phyloP scores from a whole-genome alignment of 768 basidiomycete genomes.

The Pisolithus microcarpus region DNA sequence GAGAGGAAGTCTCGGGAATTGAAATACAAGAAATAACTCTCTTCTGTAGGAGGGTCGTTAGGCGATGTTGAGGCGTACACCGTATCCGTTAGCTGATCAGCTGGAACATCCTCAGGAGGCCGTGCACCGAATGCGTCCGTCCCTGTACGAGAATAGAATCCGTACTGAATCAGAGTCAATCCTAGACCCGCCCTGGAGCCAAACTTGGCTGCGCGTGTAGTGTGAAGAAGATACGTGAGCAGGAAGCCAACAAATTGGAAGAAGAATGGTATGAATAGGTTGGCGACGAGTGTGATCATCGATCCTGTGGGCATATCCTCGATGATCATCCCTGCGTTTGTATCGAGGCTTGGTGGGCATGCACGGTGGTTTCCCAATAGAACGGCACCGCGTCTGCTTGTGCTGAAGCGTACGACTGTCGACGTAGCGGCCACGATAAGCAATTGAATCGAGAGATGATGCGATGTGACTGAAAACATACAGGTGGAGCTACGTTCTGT shows the following conservation, averaged over 20 bases:
- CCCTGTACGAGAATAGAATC: constrained; percentile 57
- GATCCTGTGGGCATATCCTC: constrained; percentile 88
- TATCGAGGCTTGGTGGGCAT: constrained; percentile 53
- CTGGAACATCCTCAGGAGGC: constrained; percentile 12
- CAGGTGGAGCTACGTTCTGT: constrained; percentile 81
- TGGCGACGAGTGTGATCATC: constrained; percentile 62
- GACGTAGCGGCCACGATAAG: not conserved
- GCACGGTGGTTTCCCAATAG: constrained; percentile 96
- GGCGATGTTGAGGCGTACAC: constrained; percentile 18
- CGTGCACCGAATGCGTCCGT: constrained; percentile 22
- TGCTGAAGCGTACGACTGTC: constrained; percentile 78
- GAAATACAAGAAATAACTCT: constrained; percentile 27
- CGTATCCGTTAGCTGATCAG: constrained; percentile 13
- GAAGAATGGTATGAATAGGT: constrained; percentile 82
- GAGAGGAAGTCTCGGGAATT: constrained; percentile 82
- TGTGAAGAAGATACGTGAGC: constrained; percentile 88
- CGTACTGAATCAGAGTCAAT: too few relatives aligned
- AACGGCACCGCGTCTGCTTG: constrained; percentile 86
- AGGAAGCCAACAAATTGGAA: constrained; percentile 96
- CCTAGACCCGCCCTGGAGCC: constrained; percentile 92
- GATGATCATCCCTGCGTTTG: constrained; percentile 67
- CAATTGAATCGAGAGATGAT: not conserved
- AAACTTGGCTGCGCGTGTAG: constrained; percentile 86
- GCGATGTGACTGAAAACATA: constrained; percentile 34
- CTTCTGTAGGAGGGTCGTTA: too few relatives aligned